A percentile compares a stretch with the other conserved stretches of the same genome.
Conservation (phyloP, 352 stramenopile genomes). For the Phytophthora cryptogea region DNA sequence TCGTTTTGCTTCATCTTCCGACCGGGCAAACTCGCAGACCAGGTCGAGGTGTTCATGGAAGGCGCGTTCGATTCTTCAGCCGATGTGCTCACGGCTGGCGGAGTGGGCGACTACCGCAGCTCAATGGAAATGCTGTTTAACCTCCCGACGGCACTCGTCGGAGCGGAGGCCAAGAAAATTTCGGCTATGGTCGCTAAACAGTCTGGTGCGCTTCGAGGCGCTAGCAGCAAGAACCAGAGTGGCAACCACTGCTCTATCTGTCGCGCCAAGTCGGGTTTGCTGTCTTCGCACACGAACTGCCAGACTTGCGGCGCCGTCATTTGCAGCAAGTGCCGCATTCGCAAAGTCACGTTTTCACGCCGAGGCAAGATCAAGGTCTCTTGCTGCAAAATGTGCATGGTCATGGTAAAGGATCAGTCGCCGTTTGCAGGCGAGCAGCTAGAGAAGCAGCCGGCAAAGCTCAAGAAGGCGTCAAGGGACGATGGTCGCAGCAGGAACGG, state of each 20-base stretch:
- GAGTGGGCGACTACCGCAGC: constrained; percentile 68
- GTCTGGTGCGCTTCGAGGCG: constrained; percentile 26
- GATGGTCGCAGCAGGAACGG: constrained; percentile 35
- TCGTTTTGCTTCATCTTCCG: constrained; percentile 80
- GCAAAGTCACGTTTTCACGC: constrained; percentile 58
- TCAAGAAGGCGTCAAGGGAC: constrained; percentile 23
- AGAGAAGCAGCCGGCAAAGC: constrained; percentile 36
- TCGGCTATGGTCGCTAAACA: constrained; percentile 59
- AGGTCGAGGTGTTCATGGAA: constrained; percentile 75
- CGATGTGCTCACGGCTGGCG: constrained; percentile 62
- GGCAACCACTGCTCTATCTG: constrained; percentile 68
- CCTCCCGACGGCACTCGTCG: constrained; percentile 43
- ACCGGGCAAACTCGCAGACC: constrained; percentile 46
- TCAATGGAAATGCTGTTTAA: constrained; percentile 75
- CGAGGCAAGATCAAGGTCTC: constrained; percentile 67
- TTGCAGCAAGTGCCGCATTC: constrained; percentile 76
- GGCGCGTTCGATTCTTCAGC: constrained; percentile 70
- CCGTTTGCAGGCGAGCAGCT: constrained; percentile 64
- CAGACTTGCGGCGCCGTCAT: constrained; percentile 74
- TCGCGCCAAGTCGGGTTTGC: constrained; percentile 51
- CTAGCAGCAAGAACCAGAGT: constrained; percentile 42
- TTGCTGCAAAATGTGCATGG: constrained; percentile 76
- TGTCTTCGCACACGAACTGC: constrained; percentile 60
- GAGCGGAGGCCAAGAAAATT: constrained; percentile 74
- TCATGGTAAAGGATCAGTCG: constrained; percentile 70